A percentile compares a stretch with the other conserved stretches of the same genome.
Evolutionary conservation across 2,329 filamentous ascomycete species (phyloP).

Genomic region (Botrytis aclada): DNA sequence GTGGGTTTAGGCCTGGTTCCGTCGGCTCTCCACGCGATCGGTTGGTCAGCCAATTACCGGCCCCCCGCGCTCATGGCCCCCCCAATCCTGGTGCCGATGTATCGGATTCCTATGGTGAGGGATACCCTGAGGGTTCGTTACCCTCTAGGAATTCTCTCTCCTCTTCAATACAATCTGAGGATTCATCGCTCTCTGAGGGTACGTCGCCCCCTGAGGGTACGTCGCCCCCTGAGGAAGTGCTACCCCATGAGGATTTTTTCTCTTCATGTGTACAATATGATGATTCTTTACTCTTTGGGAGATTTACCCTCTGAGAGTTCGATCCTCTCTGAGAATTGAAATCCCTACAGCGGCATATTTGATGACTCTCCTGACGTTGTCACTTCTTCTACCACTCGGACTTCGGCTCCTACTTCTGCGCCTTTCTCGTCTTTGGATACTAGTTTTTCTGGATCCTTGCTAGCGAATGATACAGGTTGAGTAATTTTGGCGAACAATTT

Average conservation of each 20-base stretch:
- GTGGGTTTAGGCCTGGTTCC: neutral
- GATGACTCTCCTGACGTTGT: neutral
- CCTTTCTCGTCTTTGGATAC: neutral
- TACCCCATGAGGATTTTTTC: too few relatives aligned
- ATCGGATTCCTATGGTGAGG: neutral
- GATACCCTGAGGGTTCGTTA: too few relatives aligned
- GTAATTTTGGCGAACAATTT: neutral
- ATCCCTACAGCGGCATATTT: neutral
- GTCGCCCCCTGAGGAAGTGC: too few relatives aligned
- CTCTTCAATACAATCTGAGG: too few relatives aligned
- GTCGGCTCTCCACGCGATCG: neutral
- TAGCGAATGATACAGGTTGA: neutral
- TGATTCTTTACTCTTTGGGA: too few relatives aligned
- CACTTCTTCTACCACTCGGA: too few relatives aligned
- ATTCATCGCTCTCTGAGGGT: too few relatives aligned
- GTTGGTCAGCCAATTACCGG: neutral
- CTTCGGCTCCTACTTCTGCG: neutral
- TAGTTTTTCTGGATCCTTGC: neutral
- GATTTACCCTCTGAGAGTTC: too few relatives aligned
- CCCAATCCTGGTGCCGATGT: neutral
- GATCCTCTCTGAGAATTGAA: too few relatives aligned
- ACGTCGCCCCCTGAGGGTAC: too few relatives aligned
- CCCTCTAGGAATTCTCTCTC: too few relatives aligned
- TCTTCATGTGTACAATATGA: too few relatives aligned
- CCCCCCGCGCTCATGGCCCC: neutral